Evolutionary conservation across 2,329 filamentous ascomycete species (phyloP), one percentile per base, ranked within the genome.

Genomic region (Fusarium succisae): DNA sequence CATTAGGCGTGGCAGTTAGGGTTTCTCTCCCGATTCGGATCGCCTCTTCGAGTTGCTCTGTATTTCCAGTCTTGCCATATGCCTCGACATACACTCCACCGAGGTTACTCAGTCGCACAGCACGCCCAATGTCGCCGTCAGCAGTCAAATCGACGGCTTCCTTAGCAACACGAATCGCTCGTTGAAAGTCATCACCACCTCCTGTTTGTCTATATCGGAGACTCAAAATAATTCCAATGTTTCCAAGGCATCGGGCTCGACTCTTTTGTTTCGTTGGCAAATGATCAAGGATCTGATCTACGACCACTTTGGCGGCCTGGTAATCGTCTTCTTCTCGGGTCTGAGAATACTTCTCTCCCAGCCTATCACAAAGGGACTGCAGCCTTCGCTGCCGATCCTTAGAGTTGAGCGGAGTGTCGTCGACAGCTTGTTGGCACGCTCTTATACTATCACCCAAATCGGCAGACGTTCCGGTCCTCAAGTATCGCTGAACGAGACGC

Each of bases 11-110:
- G 12, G 48, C 11, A 12, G 11, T 12, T 2, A 53, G 32, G 4
- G 30, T 7, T 6, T 53, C 22, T 12, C 32, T 37, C 6, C 11
- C 48, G 22, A 53, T 26, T 1, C 10, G 11, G 18, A 53, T 37
- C 13, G 32, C 18, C n/a, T 37, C 17, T 20, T 26, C 50, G 17
- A 53, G 32, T 13, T 9, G n/a, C 6, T 53, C 32, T 4, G 6
- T 14, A 6, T 35, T 53, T 26, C n/a, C n/a, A 13, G 32, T 37
- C 11, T 53, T 53, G n/a, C 1, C 2, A 26, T 53, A 53, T 20
- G 50, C 32, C n/a, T 26, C 32, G 2, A 8, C 0, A 26, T 15
- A 18, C 1, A 53, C 8, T 6, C 8, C 32, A 0, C 32, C 32
- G 11, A 53, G 32, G 4, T 22, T 53, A 53, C n/a, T 37, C 11